Conservation (phyloP, 768 basidiomycete genomes). For the Leccinum fibrillosum region DNA sequence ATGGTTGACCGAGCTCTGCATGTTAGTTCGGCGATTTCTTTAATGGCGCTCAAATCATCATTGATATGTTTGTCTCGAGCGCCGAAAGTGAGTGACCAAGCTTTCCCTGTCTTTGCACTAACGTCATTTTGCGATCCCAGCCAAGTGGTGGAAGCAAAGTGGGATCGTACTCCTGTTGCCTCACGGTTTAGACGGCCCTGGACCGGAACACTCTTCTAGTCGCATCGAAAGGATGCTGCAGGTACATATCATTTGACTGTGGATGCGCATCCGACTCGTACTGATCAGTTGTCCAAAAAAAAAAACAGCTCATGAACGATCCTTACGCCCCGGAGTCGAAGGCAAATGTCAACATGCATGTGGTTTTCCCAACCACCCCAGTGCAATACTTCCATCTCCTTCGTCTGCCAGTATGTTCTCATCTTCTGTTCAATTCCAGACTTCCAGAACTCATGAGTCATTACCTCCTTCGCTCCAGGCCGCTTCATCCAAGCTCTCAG, state of each 20-base stretch:
- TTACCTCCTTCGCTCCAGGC: too few species aligned
- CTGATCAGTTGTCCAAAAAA: neutral
- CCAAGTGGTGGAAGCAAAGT: conserved; percentile 93
- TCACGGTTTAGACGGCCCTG: conserved; percentile 89
- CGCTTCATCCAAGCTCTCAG: too few species aligned
- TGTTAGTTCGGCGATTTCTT: conserved; percentile 88
- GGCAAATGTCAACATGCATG: conserved; percentile 75
- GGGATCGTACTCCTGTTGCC: conserved; percentile 83
- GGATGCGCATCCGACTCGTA: neutral
- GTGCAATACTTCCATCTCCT: conserved; percentile 93
- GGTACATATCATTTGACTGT: conserved; percentile 36
- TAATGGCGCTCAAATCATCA: conserved; percentile 84
- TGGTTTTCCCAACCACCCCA: conserved; percentile 83
- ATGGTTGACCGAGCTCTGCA: neutral
- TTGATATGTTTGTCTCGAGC: conserved; percentile 86
- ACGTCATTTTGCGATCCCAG: conserved; percentile 33
- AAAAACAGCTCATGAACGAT: conserved; percentile 71
- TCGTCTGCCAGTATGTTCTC: conserved; percentile 32
- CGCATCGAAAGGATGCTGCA: conserved; percentile 90
- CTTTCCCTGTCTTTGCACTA: neutral
- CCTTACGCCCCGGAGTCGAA: conserved; percentile 34
- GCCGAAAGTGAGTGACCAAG: conserved; percentile 61
- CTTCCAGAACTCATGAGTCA: too few species aligned
- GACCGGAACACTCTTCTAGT: conserved; percentile 89
- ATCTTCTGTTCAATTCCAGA: too few species aligned